Evolutionary conservation across 192 early-diverging fungal genomes (phyloP).

Genomic region (Diversispora eburnea): DNA sequence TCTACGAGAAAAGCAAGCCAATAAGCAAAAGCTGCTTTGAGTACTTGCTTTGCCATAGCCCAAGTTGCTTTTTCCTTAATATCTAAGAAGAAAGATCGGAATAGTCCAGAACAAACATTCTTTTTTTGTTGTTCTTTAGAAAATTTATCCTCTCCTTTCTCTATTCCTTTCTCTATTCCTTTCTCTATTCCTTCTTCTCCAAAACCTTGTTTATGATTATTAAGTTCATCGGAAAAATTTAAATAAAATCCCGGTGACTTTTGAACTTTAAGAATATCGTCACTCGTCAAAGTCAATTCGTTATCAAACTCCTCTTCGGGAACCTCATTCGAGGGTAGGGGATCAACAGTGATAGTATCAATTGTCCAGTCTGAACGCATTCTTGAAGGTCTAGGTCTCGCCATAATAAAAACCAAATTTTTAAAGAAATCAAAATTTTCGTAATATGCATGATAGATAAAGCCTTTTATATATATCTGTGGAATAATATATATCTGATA

Average conservation of each 20-base stretch:
- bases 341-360: too few relatives aligned
- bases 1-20: conserved; percentile 19
- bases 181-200: background rate
- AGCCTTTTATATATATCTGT: too few relatives aligned
- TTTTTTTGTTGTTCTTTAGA: background rate
- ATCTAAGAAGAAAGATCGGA: background rate
- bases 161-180: background rate
- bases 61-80: conserved; percentile 13
- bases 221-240: background rate
- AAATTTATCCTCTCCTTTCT: background rate
- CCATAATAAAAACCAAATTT: too few relatives aligned
- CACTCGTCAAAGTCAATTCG: conserved; percentile 1
- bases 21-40: conserved; percentile 17
- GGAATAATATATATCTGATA: too few relatives aligned
- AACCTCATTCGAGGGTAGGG: background rate
- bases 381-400: too few relatives aligned
- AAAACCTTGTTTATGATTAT: background rate
- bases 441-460: too few relatives aligned
- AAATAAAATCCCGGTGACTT: background rate
- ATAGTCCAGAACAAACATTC: background rate
- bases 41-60: conserved; percentile 12
- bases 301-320: conserved; percentile 10
- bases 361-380: too few relatives aligned
- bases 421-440: too few relatives aligned
- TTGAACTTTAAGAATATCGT: background rate